Conservation (phyloP, 495 filamentous ascomycete genomes). For the Choiromyces venosus region DNA sequence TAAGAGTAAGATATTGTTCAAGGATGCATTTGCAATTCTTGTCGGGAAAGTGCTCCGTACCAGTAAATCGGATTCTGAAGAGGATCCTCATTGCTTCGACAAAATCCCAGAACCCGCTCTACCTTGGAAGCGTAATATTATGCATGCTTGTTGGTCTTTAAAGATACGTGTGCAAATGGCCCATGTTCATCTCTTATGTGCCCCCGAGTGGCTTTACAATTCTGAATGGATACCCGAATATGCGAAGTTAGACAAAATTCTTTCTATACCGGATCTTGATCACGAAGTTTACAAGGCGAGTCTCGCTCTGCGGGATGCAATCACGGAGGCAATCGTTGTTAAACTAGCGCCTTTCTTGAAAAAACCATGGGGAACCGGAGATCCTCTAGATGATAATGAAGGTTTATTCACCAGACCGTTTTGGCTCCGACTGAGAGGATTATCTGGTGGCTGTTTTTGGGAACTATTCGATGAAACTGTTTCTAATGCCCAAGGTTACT, state of each 20-base stretch:
- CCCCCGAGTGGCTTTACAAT: constrained; percentile 26
- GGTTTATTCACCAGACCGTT: not conserved
- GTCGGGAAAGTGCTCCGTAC: constrained; percentile 49
- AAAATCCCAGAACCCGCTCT: constrained; percentile 6
- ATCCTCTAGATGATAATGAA: not conserved
- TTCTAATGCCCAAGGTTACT: not conserved
- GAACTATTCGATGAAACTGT: not conserved
- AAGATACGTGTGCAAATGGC: constrained; percentile 11
- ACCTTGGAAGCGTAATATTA: constrained; percentile 21
- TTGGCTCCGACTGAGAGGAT: not conserved
- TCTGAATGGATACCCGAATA: constrained; percentile 25
- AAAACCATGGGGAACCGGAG: not conserved
- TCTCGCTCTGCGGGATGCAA: not conserved
- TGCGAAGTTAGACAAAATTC: constrained; percentile 6
- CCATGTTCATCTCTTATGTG: constrained; percentile 11
- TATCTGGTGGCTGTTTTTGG: not conserved
- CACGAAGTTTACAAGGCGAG: not conserved
- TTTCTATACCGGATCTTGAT: not conserved
- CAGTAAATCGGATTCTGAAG: constrained; percentile 19
- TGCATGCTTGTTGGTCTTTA: constrained; percentile 22
- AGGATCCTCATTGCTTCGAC: constrained; percentile 7
- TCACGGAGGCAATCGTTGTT: not conserved
- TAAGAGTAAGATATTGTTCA: constrained; percentile 44
- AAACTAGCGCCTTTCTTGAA: not conserved
- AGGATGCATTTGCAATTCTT: constrained; percentile 49